Evolutionary conservation across 139 green algal species (phyloP).

Genomic region (Gonium pectorale): DNA sequence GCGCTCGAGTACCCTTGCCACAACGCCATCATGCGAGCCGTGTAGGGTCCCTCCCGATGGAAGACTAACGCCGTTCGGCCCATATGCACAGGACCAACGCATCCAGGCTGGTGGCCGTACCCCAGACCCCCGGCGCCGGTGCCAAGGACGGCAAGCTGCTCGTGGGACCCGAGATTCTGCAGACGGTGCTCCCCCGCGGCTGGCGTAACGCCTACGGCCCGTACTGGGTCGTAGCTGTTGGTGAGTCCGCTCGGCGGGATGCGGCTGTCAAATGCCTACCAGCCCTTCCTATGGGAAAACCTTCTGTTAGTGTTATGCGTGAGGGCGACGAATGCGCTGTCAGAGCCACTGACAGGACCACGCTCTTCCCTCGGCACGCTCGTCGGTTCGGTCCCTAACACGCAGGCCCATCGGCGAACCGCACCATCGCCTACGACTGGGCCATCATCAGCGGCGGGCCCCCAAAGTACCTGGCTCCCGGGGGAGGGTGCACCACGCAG

Average conservation of each 20-base stretch:
- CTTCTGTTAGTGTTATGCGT: not conserved
- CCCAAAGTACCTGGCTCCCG: not conserved
- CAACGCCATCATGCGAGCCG: too few relatives aligned
- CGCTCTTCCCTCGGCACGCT: not conserved
- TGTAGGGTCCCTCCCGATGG: too few relatives aligned
- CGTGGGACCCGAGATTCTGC: slow-evolving; percentile 37
- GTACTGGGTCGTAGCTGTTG: slow-evolving; percentile 49
- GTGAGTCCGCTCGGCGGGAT: not conserved
- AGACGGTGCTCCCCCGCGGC: not conserved
- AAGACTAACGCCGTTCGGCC: too few relatives aligned
- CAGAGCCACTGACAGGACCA: not conserved
- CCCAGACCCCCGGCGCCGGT: not conserved
- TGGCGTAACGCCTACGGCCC: slow-evolving; percentile 8
- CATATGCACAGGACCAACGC: not conserved
- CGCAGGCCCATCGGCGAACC: slow-evolving; percentile 4
- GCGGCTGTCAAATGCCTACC: not conserved
- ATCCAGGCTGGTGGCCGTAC: not conserved
- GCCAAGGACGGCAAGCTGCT: slow-evolving; percentile 9
- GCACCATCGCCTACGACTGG: slow-evolving; percentile 35
- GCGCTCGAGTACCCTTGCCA: too few relatives aligned
- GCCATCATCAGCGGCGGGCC: slow-evolving; percentile 35
- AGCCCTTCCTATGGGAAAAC: not conserved
- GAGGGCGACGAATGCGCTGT: not conserved
- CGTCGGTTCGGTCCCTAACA: not conserved
- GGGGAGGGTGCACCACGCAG: not conserved